Conservation (phyloP, 2,329 filamentous ascomycete species). For the Diplodia scrobiculata region DNA sequence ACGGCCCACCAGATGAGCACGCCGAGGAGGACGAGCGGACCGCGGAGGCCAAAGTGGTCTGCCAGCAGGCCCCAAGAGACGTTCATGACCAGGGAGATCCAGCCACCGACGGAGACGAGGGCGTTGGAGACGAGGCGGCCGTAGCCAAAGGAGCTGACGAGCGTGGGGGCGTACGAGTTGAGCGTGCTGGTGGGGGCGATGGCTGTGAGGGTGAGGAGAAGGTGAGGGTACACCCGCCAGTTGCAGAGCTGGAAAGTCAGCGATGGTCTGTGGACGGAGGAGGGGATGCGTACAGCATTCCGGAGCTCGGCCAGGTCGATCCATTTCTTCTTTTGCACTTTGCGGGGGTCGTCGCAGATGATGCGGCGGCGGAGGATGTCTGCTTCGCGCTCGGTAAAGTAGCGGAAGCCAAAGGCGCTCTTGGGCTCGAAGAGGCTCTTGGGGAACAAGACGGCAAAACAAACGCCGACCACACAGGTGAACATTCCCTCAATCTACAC, state of each 20-base stretch:
- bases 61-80: slow-evolving; percentile 30
- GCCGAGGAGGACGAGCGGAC: slow-evolving; percentile 26
- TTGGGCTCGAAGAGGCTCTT: slow-evolving; percentile 51
- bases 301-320: slow-evolving; percentile 21
- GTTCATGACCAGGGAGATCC: slow-evolving; percentile 35
- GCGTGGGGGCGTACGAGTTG: slow-evolving; percentile 40
- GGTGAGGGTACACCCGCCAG: slow-evolving; percentile 41
- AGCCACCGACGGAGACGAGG: slow-evolving; percentile 41
- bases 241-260: slow-evolving; percentile 31
- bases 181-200: slow-evolving; percentile 40
- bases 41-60: slow-evolving; percentile 24
- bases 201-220: slow-evolving; percentile 40
- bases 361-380: slow-evolving; percentile 45
- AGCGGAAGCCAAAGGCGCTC: slow-evolving; percentile 45
- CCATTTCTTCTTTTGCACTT: slow-evolving; percentile 26
- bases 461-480: slow-evolving; percentile 50
- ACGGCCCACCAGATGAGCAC: slow-evolving; percentile 29
- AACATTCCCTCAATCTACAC: slow-evolving; percentile 54
- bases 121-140: slow-evolving; percentile 38
- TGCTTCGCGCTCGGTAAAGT: slow-evolving; percentile 48
- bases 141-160: slow-evolving; percentile 38
- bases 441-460: slow-evolving; percentile 51
- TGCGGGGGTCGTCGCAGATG: slow-evolving; percentile 29
- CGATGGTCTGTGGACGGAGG: slow-evolving; percentile 24
- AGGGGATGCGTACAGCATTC: slow-evolving; percentile 5